Conservation (phyloP, 169 alveolate genomes). For the Eimeria zaria region DNA sequence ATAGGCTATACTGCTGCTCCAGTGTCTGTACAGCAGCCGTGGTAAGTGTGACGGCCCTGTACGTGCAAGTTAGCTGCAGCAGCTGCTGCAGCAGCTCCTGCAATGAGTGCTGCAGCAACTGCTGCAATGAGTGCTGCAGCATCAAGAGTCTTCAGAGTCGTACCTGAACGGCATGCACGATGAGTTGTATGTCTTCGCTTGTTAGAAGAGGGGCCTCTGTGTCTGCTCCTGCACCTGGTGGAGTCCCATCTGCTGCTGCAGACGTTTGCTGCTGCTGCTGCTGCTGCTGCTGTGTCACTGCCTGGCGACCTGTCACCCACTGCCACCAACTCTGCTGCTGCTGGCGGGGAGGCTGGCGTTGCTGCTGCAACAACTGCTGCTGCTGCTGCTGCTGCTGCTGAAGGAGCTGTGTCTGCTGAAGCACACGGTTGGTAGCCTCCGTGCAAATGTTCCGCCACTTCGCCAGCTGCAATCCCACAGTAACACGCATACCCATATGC, state of each 20-base stretch:
- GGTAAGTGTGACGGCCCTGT: too few species aligned
- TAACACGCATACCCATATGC: neutral
- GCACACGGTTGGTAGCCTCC: slow-evolving; percentile 84
- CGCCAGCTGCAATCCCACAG: slow-evolving; percentile 86
- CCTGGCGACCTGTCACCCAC: slow-evolving; percentile 88
- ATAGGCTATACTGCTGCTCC: neutral
- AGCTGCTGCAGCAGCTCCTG: neutral
- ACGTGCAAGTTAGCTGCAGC: too few species aligned
- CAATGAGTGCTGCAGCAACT: neutral
- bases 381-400: slow-evolving; percentile 86
- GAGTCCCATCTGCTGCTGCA: slow-evolving; percentile 7
- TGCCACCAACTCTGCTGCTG: slow-evolving; percentile 90
- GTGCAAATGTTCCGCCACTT: slow-evolving; percentile 91
- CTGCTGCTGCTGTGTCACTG: slow-evolving; percentile 6
- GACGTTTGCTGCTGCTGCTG: slow-evolving; percentile 28
- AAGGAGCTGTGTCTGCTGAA: slow-evolving; percentile 88
- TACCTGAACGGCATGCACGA: slow-evolving; percentile 87
- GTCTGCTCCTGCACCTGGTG: neutral
- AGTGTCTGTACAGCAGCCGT: neutral
- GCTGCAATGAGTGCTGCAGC: neutral
- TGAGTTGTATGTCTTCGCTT: slow-evolving; percentile 86
- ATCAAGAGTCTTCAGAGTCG: neutral
- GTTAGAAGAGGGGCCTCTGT: slow-evolving; percentile 80
- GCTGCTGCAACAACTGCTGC: slow-evolving; percentile 83
- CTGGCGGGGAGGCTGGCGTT: slow-evolving; percentile 83